Evolutionary conservation across 306 rosid species (phyloP).

Genomic region (Vigna unguiculata): DNA sequence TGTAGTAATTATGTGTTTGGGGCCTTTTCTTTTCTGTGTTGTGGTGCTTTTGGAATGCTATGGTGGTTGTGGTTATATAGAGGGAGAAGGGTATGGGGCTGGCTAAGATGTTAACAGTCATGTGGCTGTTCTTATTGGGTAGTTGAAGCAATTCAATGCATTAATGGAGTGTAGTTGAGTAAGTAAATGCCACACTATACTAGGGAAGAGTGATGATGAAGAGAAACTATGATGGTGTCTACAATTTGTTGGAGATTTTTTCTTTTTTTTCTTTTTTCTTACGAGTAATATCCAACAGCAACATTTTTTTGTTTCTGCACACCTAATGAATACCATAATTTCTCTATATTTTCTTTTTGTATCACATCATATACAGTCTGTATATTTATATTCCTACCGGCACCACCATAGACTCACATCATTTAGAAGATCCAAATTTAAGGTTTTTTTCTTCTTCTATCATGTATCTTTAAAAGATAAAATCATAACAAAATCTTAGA

Average conservation of each 20-base stretch:
- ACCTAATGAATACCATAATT: no score
- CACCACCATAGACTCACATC: no score
- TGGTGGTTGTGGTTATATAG: constrained; percentile 19
- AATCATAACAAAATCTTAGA: no score
- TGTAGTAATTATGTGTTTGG: background rate
- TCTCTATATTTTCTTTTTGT: no score
- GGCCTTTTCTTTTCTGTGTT: background rate
- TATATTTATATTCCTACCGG: no score
- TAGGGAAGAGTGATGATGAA: background rate
- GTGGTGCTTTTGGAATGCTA: background rate
- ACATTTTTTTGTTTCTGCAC: no score
- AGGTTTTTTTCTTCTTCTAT: no score
- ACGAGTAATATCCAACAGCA: no score
- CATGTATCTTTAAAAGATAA: no score
- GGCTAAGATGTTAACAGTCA: background rate
- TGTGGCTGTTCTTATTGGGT: constrained; percentile 36
- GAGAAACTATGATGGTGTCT: constrained; percentile 7
- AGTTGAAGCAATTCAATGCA: constrained; percentile 49
- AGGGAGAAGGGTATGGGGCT: constrained; percentile 6
- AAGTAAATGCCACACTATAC: constrained; percentile 37
- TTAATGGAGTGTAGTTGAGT: constrained; percentile 43
- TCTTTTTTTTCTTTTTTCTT: no score
- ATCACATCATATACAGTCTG: no score
- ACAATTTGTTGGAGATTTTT: background rate
- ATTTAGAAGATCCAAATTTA: no score